Evolutionary conservation across 2,329 filamentous ascomycete species (phyloP).

Genomic region (Hymenoscyphus occultus): DNA sequence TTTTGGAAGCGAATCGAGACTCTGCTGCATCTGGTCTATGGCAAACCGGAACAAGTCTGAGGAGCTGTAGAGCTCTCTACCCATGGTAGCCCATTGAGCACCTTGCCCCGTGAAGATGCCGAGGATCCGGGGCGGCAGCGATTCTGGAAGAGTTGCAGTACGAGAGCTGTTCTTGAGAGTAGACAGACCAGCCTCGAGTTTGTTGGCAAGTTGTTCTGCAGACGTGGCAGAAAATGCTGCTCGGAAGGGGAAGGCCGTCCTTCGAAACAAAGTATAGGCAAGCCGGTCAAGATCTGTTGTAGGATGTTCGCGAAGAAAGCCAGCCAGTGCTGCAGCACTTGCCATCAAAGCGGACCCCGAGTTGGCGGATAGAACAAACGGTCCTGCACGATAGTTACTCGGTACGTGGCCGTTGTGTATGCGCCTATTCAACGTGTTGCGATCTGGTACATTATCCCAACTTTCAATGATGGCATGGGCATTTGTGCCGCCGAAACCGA

Average conservation of each 20-base stretch:
- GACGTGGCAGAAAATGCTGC: too few species aligned
- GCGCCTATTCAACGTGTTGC: not conserved
- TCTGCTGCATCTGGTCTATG: not conserved
- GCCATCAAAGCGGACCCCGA: too few species aligned
- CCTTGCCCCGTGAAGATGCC: slow-evolving; percentile 34
- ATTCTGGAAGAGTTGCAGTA: not conserved
- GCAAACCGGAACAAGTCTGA: too few species aligned
- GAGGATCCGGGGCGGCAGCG: not conserved
- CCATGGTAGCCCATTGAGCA: slow-evolving; percentile 30
- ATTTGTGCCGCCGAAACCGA: slow-evolving; percentile 33
- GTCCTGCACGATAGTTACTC: too few species aligned
- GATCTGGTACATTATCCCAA: not conserved
- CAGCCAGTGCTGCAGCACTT: too few species aligned
- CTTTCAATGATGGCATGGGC: slow-evolving; percentile 38
- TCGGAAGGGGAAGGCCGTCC: too few species aligned
- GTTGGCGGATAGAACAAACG: too few species aligned
- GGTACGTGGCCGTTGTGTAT: slow-evolving; percentile 1
- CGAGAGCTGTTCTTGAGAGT: slow-evolving; percentile 1
- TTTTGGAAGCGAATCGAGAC: slow-evolving; percentile 16
- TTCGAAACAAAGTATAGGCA: too few species aligned
- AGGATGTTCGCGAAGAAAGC: too few species aligned
- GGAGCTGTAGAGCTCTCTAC: too few species aligned
- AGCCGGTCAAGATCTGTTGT: too few species aligned
- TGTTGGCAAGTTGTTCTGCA: too few species aligned
- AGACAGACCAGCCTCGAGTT: not conserved